phyloP scores from a whole-genome alignment of 257 asterid genomes.

The Penstemon barbatus region DNA sequence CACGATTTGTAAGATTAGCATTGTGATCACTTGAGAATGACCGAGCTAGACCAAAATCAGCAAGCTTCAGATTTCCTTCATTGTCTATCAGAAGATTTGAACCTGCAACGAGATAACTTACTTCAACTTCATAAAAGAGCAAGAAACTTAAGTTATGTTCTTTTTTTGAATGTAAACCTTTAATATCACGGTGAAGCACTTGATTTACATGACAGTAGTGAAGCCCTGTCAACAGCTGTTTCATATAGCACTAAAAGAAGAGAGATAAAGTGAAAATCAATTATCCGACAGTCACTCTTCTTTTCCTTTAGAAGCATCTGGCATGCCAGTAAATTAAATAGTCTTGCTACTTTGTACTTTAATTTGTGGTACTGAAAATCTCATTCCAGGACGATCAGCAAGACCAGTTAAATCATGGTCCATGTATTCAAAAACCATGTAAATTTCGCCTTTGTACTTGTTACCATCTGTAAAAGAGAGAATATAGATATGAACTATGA shows the following conservation, averaged over 20 bases:
- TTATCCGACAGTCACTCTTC: constrained; percentile 43
- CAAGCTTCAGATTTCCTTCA: constrained; percentile 84
- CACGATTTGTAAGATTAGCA: constrained; percentile 90
- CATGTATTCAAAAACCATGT: constrained; percentile 97
- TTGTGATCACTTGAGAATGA: constrained; percentile 76
- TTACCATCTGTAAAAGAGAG: constrained; percentile 64
- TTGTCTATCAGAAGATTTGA: constrained; percentile 85
- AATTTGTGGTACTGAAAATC: constrained; percentile 82
- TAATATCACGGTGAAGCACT: constrained; percentile 93
- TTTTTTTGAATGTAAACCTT: constrained; percentile 51
- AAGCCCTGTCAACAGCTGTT: constrained; percentile 89
- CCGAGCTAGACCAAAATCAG: constrained; percentile 86
- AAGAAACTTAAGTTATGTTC: constrained; percentile 23
- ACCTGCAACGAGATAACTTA: constrained; percentile 45
- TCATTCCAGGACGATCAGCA: constrained; percentile 92
- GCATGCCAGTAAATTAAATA: constrained; percentile 22
- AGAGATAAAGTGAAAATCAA: constrained; percentile 43
- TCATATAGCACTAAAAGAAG: constrained; percentile 80
- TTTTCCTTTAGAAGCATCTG: constrained; percentile 45
- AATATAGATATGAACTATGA: not conserved
- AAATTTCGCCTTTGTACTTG: constrained; percentile 83
- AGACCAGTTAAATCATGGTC: constrained; percentile 93
- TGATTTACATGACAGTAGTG: constrained; percentile 95
- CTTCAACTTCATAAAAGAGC: constrained; percentile 17
- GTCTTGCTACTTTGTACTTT: constrained; percentile 52